Percentiles rank a stretch among this genome's conserved stretches.
Evolutionary conservation across 2,329 filamentous ascomycete genomes (phyloP).

Genomic region (Pseudogymnoascus sp.): DNA sequence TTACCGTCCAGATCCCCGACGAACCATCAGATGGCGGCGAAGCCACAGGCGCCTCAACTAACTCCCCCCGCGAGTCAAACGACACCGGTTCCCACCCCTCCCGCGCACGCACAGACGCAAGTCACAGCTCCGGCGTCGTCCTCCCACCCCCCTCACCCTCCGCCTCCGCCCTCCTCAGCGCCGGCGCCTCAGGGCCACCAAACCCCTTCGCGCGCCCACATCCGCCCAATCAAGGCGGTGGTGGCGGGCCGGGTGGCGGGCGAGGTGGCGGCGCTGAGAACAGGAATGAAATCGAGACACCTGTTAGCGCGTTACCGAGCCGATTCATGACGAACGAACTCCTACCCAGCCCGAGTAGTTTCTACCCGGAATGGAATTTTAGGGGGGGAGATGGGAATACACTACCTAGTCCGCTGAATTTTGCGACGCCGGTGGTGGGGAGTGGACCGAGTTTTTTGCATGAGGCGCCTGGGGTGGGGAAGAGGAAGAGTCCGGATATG

Average conservation of each 20-base stretch:
- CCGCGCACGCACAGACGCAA: conserved; percentile 25
- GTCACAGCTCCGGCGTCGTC: conserved; percentile 63
- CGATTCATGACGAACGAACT: conserved; percentile 84
- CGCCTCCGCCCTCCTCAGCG: conserved; percentile 75
- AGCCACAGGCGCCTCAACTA: conserved; percentile 63
- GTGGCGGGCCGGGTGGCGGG: conserved; percentile 13
- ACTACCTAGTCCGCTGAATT: conserved; percentile 84
- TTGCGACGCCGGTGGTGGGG: conserved; percentile 69
- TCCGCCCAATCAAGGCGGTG: conserved; percentile 53
- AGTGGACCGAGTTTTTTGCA: conserved; percentile 51
- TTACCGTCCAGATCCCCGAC: conserved; percentile 92
- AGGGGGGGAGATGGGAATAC: conserved; percentile 68
- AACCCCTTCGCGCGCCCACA: conserved; percentile 91
- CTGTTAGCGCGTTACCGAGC: conserved; percentile 87
- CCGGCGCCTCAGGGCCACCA: conserved; percentile 83
- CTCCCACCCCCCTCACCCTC: conserved; percentile 81
- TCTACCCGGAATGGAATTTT: conserved; percentile 88
- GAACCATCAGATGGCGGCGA: conserved; percentile 75
- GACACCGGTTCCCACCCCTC: conserved; percentile 21
- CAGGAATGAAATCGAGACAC: conserved; percentile 61
- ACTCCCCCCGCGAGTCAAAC: conserved; percentile 32
- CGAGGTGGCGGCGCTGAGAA: conserved; percentile 33
- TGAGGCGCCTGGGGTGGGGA: conserved; percentile 14
- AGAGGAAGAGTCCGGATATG: conserved; percentile 27
- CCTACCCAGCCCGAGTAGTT: conserved; percentile 81